A percentile compares a stretch with the other conserved stretches of the same genome.
phyloP scores from a whole-genome alignment of 768 basidiomycete genomes.

The Phanerochaete sordida region DNA sequence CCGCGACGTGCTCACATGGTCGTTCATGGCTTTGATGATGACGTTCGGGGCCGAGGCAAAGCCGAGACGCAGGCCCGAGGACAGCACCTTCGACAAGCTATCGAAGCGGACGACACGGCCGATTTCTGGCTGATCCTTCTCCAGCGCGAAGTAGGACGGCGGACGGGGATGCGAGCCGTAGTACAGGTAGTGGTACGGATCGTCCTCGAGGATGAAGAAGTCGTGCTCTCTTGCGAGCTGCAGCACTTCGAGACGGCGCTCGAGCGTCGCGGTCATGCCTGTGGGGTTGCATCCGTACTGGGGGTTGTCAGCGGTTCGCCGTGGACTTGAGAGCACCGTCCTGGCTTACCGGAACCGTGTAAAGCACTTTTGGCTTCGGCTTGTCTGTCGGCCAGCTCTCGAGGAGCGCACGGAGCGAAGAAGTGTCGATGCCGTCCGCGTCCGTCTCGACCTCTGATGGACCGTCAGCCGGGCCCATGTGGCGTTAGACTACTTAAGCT shows the following conservation, averaged over 20 bases:
- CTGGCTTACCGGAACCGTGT: slow-evolving; percentile 65
- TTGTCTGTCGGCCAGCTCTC: slow-evolving; percentile 72
- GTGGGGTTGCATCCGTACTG: slow-evolving; percentile 87
- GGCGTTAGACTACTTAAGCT: slow-evolving; percentile 7
- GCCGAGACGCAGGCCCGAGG: slow-evolving; percentile 76
- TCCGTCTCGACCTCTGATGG: slow-evolving; percentile 75
- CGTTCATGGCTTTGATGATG: slow-evolving; percentile 67
- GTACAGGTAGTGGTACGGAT: slow-evolving; percentile 78
- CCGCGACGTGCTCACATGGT: slow-evolving; percentile 45
- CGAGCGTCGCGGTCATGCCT: slow-evolving; percentile 69
- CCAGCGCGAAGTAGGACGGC: slow-evolving; percentile 81
- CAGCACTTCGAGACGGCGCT: slow-evolving; percentile 70
- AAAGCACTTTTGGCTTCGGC: slow-evolving; percentile 73
- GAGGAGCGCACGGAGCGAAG: slow-evolving; percentile 57
- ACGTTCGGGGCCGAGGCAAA: slow-evolving; percentile 73
- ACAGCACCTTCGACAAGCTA: slow-evolving; percentile 81
- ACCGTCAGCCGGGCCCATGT: not conserved
- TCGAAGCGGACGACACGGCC: slow-evolving; percentile 89
- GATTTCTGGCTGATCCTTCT: slow-evolving; percentile 57
- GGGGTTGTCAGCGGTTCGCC: not conserved
- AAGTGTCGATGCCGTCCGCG: slow-evolving; percentile 60
- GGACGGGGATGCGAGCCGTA: slow-evolving; percentile 62
- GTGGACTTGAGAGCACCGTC: not conserved
- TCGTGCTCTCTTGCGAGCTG: slow-evolving; percentile 67
- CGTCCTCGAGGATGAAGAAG: slow-evolving; percentile 85